phyloP scores from a whole-genome alignment of 441 rosid species.

The Rhodomyrtus psidioides region DNA sequence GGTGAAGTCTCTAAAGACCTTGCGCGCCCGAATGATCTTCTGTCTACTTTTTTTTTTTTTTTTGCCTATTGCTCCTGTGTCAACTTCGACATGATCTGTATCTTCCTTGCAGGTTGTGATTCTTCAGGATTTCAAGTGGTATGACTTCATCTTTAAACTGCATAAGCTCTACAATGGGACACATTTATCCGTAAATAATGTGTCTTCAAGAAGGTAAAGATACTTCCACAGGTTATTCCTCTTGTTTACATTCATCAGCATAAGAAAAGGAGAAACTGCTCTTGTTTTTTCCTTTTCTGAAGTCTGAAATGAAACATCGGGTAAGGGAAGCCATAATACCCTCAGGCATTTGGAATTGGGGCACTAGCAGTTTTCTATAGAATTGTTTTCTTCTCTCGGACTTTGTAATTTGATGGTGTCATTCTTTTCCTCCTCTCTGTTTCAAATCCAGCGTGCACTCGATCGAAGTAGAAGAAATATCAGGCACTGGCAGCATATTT shows the following conservation, averaged over 20 bases:
- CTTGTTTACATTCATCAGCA: too few relatives aligned
- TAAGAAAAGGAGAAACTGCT: too few relatives aligned
- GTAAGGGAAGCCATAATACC: too few relatives aligned
- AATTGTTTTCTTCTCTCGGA: neutral
- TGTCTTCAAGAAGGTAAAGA: too few relatives aligned
- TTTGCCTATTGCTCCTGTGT: neutral
- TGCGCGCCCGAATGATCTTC: neutral
- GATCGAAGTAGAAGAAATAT: constrained; percentile 69
- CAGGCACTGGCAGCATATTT: constrained; percentile 46
- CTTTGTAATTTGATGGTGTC: neutral
- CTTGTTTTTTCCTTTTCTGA: too few relatives aligned
- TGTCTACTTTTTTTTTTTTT: neutral
- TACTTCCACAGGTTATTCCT: too few relatives aligned
- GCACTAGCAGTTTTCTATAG: neutral
- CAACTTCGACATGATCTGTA: neutral
- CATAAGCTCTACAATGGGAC: constrained; percentile 66
- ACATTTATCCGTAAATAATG: too few relatives aligned
- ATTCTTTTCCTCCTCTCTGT: neutral
- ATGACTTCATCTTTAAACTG: constrained; percentile 71
- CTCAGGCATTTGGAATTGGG: neutral
- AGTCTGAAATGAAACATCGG: too few relatives aligned
- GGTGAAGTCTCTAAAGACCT: constrained; percentile 26
- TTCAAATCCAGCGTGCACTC: constrained; percentile 48
- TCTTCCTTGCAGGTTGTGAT: constrained; percentile 56
- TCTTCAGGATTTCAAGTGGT: constrained; percentile 94